Evolutionary conservation across 202 grass and related monocot species (phyloP).

Genomic region (Zoysia matrella): DNA sequence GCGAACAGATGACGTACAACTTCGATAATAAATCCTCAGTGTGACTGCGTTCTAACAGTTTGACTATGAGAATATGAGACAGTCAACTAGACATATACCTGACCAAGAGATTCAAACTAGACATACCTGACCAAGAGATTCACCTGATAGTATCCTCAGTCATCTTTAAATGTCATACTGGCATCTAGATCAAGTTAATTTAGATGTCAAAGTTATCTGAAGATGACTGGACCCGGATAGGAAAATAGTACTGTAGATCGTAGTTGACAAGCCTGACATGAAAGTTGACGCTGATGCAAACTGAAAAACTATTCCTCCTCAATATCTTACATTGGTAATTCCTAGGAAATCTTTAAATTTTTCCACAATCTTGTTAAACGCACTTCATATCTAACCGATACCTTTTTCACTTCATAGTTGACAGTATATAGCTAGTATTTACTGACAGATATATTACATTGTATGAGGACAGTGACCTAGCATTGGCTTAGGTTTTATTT

Average conservation of each 20-base stretch:
- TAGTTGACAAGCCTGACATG: neutral
- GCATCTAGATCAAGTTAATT: neutral
- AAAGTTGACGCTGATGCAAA: neutral
- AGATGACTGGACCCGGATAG: neutral
- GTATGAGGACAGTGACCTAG: too few relatives aligned
- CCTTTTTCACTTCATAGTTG: too few relatives aligned
- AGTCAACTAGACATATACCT: neutral
- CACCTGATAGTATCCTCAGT: neutral
- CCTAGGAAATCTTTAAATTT: too few relatives aligned
- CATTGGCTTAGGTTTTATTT: too few relatives aligned
- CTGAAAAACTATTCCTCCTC: too few relatives aligned
- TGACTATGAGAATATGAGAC: neutral
- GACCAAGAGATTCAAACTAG: neutral
- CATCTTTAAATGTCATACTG: neutral
- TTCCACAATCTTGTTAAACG: too few relatives aligned
- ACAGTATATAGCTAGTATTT: too few relatives aligned
- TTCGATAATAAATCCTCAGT: neutral
- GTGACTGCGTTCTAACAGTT: neutral
- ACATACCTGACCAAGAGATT: neutral
- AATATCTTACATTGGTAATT: too few relatives aligned
- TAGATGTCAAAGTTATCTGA: neutral
- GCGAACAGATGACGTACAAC: neutral
- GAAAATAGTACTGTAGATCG: neutral
- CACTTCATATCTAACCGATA: too few relatives aligned
- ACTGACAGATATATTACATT: too few relatives aligned